Percentiles rank a stretch among this genome's conserved stretches.
Conservation (phyloP, 495 filamentous ascomycete genomes). For the Penicillium simplicissimum region DNA sequence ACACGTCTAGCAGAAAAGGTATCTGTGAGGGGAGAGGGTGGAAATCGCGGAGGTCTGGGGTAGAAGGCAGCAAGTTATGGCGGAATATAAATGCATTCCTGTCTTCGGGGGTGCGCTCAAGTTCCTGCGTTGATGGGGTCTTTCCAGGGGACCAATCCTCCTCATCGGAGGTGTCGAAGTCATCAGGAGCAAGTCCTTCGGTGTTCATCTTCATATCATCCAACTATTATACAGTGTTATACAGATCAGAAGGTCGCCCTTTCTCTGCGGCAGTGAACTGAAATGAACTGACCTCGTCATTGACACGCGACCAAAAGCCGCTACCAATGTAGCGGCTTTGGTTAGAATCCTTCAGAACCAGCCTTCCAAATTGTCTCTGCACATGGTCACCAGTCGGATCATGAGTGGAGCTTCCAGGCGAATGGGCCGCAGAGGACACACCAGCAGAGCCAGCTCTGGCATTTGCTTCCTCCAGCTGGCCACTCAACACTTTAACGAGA, state of each 20-base stretch:
- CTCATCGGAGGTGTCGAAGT: constrained; percentile 45
- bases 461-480: constrained; percentile 48
- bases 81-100: constrained; percentile 57
- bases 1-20: constrained; percentile 51
- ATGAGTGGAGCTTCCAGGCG: constrained; percentile 19
- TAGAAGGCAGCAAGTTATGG: constrained; percentile 38
- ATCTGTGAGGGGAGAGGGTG: constrained; percentile 56
- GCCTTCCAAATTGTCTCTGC: constrained; percentile 40
- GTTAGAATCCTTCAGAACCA: constrained; percentile 43
- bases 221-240: constrained; percentile 34
- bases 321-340: constrained; percentile 51
- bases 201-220: constrained; percentile 45
- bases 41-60: constrained; percentile 41
- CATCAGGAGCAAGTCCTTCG: constrained; percentile 11
- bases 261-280: neutral
- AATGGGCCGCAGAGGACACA: constrained; percentile 16
- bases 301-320: constrained; percentile 55
- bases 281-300: constrained; percentile 48
- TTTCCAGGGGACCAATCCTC: constrained; percentile 29
- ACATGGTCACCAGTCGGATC: constrained; percentile 17
- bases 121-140: constrained; percentile 38
- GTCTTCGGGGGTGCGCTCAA: constrained; percentile 44
- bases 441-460: constrained; percentile 16
- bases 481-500: constrained; percentile 57
- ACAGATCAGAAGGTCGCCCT: neutral